phyloP scores from a whole-genome alignment of 2,329 filamentous ascomycete species.

The Endoconidiophora laricicola region DNA sequence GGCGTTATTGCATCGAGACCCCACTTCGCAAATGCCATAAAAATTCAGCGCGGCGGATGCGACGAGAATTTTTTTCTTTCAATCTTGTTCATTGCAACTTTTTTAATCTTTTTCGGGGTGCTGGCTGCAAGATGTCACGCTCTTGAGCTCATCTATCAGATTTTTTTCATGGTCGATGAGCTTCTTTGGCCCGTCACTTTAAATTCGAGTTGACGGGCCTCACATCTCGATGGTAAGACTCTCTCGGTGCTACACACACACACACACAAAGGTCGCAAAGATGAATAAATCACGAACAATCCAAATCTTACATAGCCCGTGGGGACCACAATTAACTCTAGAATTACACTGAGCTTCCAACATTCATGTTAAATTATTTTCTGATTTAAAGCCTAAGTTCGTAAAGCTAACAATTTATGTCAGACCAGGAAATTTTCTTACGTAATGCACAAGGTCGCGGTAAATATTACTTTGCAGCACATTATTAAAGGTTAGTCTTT shows the following conservation, averaged over 20 bases:
- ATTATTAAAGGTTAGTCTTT: constrained; percentile 30
- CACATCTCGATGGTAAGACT: constrained; percentile 4
- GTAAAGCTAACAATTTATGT: constrained; percentile 2
- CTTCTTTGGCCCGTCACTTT: constrained; percentile 3
- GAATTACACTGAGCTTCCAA: constrained; percentile 38
- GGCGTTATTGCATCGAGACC: constrained; percentile 2
- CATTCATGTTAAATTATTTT: constrained; percentile 1
- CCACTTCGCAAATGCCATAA: constrained; percentile 9
- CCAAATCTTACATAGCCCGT: constrained; percentile 43
- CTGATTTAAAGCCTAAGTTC: constrained; percentile 11
- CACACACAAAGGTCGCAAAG: constrained; percentile 13
- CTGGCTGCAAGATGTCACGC: background rate
- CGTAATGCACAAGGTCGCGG: background rate
- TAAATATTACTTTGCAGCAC: background rate
- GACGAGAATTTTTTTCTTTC: constrained; percentile 10
- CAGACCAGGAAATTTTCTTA: no score
- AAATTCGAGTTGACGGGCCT: constrained; percentile 3
- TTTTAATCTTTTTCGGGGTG: no score
- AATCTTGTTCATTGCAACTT: background rate
- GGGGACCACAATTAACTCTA: constrained; percentile 35
- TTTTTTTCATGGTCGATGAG: background rate
- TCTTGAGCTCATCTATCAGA: constrained; percentile 1
- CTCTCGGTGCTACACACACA: background rate
- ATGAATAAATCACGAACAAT: constrained; percentile 36
- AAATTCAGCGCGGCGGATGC: constrained; percentile 6